These are phyloP conservation scores for Trypanosoma theileri DNA, from an alignment of 208 protist genomes.

Conservation along the genomic window DNA sequence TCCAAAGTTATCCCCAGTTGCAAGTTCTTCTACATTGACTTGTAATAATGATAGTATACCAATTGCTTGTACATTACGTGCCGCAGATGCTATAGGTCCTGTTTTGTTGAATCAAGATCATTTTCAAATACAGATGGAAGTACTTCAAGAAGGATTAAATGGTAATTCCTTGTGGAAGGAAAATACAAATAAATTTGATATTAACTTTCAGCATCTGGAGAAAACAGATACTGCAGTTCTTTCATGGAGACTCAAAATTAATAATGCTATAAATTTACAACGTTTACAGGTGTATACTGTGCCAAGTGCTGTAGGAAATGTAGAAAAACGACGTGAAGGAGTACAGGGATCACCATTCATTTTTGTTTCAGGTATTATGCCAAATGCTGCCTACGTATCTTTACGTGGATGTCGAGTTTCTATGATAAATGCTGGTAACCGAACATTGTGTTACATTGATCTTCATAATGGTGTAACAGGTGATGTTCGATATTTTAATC, in stretches of 20 bases:
- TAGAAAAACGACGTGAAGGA: constrained; percentile 3
- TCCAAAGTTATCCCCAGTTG: constrained; percentile 29
- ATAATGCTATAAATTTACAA: constrained; percentile 28
- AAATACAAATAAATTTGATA: constrained; percentile 13
- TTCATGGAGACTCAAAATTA: constrained; percentile 31
- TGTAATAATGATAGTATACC: constrained; percentile 34
- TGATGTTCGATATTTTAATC: constrained; percentile 39
- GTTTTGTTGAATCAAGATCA: constrained; percentile 34
- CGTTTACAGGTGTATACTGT: constrained; percentile 23
- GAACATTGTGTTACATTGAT: constrained; percentile 49
- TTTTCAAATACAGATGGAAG: constrained; percentile 35
- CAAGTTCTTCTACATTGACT: constrained; percentile 26
- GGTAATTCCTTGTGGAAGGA: constrained; percentile 11
- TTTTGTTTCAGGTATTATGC: constrained; percentile 40
- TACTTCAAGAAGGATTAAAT: not conserved
- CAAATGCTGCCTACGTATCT: constrained; percentile 37
- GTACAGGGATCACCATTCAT: constrained; percentile 44
- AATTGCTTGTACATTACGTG: constrained; percentile 36
- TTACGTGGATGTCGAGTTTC: constrained; percentile 40
- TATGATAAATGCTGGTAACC: constrained; percentile 35
- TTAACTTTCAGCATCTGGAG: constrained; percentile 12
- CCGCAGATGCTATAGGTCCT: constrained; percentile 27
- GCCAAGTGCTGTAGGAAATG: not conserved
- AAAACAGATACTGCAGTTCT: constrained; percentile 27
- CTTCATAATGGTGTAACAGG: constrained; percentile 42